phyloP scores from a whole-genome alignment of 2,329 filamentous ascomycete genomes.

The Parasarocladium wereldwijsianum region DNA sequence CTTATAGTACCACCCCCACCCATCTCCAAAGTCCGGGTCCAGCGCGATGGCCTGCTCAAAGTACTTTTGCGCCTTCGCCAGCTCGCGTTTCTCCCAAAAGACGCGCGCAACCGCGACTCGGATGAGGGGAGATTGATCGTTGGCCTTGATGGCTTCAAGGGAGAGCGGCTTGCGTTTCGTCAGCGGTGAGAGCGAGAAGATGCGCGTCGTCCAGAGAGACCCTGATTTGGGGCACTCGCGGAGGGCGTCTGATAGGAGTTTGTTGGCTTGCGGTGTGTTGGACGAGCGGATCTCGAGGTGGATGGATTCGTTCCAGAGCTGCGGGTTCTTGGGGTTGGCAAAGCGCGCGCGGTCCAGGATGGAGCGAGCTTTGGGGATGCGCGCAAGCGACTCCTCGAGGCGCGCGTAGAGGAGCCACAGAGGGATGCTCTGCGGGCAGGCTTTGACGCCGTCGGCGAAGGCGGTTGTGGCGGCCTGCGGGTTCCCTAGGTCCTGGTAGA shows the following conservation, averaged over 20 bases:
- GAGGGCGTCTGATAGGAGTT: slow-evolving; percentile 82
- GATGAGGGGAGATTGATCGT: slow-evolving; percentile 78
- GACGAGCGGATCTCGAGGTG: slow-evolving; percentile 79
- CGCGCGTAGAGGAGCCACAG: slow-evolving; percentile 83
- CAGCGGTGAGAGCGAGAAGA: slow-evolving; percentile 83
- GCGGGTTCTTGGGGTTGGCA: slow-evolving; percentile 68
- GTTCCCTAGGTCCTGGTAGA: slow-evolving; percentile 75
- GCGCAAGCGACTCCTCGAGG: slow-evolving; percentile 72
- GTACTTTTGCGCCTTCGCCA: slow-evolving; percentile 93
- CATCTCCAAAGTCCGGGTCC: slow-evolving; percentile 78
- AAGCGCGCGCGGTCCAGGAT: slow-evolving; percentile 85
- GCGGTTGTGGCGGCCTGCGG: slow-evolving; percentile 77
- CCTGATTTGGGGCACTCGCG: slow-evolving; percentile 85
- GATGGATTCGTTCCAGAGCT: slow-evolving; percentile 88
- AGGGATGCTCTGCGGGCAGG: slow-evolving; percentile 68
- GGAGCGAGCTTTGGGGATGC: slow-evolving; percentile 81
- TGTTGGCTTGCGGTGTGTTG: slow-evolving; percentile 71
- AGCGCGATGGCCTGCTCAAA: slow-evolving; percentile 90
- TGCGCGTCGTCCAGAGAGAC: slow-evolving; percentile 82
- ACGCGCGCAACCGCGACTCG: slow-evolving; percentile 89
- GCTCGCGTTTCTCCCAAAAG: slow-evolving; percentile 83
- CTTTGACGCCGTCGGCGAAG: slow-evolving; percentile 75
- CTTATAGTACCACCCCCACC: slow-evolving; percentile 97
- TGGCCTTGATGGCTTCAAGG: slow-evolving; percentile 91
- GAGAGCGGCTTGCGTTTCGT: slow-evolving; percentile 86